phyloP scores from a whole-genome alignment of 140 eudicot species.

The Erigeron philadelphicus region DNA sequence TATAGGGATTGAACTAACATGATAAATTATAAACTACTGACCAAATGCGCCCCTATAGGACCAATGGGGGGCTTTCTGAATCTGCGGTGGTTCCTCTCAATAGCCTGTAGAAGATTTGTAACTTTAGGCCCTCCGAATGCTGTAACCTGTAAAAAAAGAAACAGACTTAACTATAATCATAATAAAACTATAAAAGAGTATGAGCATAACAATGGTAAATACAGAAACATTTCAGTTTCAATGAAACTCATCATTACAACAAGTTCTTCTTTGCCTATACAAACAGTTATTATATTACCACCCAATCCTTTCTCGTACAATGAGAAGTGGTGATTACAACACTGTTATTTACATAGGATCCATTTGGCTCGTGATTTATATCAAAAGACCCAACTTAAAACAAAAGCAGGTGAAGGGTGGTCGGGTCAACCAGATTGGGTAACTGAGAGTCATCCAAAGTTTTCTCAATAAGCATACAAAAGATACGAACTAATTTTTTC shows the following conservation, averaged over 20 bases:
- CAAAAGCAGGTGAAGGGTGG: too few relatives aligned
- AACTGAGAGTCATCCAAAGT: too few relatives aligned
- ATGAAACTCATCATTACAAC: neutral
- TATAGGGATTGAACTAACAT: neutral
- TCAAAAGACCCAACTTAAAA: neutral
- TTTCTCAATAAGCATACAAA: too few relatives aligned
- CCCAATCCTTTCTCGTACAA: neutral
- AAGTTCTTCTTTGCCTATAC: neutral
- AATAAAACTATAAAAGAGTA: neutral
- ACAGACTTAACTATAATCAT: neutral
- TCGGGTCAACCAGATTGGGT: too few relatives aligned
- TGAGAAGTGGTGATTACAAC: neutral
- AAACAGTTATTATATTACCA: neutral
- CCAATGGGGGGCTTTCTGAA: slow-evolving; percentile 87
- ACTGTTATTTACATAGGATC: neutral
- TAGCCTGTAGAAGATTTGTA: slow-evolving; percentile 56
- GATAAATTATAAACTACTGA: slow-evolving; percentile 32
- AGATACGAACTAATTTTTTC: too few relatives aligned
- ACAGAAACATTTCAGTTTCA: slow-evolving; percentile 6
- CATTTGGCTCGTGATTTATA: neutral
- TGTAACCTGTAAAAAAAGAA: slow-evolving; percentile 52
- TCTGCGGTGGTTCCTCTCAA: slow-evolving; percentile 62
- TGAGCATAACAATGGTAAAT: neutral
- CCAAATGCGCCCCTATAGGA: slow-evolving; percentile 92
- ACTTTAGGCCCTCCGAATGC: slow-evolving; percentile 88